A percentile compares a stretch with the other conserved stretches of the same genome.
phyloP scores from a whole-genome alignment of 73 alveolate species.

The Paraurostyla sp. region DNA sequence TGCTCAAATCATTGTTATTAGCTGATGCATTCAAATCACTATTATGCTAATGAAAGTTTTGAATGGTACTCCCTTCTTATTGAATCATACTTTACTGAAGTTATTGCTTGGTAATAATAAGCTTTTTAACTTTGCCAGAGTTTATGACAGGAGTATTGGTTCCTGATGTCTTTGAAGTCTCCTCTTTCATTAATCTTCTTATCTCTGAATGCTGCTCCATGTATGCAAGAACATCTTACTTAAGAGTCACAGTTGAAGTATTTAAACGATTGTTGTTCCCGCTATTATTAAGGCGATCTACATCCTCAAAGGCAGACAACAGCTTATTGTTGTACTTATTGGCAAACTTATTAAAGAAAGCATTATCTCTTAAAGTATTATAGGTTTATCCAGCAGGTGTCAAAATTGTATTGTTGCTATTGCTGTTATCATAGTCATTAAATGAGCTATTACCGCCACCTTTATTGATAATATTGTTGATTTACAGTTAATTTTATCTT shows the following conservation, averaged over 20 bases:
- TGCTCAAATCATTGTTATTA: no score
- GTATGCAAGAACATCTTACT: constrained; percentile 12
- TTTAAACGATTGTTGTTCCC: no score
- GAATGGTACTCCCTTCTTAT: no score
- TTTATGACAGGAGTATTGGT: no score
- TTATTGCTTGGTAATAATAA: not conserved
- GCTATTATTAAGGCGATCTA: not conserved
- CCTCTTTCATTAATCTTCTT: not conserved
- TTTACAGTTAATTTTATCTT: no score
- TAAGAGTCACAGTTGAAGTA: not conserved
- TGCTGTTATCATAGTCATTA: not conserved
- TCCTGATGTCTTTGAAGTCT: not conserved
- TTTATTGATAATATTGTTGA: no score
- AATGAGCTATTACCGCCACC: no score
- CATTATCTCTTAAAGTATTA: constrained; percentile 7
- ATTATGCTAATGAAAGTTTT: no score
- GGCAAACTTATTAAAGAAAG: not conserved
- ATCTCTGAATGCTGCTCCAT: constrained; percentile 28
- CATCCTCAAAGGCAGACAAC: not conserved
- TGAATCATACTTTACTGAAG: not conserved
- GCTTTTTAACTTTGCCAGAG: not conserved
- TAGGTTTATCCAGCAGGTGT: not conserved
- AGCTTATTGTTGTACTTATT: not conserved
- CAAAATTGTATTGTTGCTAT: not conserved
- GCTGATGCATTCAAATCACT: no score